Evolutionary conservation across 2,329 filamentous ascomycete species (phyloP).

Genomic region (Penicillium oxalicum): DNA sequence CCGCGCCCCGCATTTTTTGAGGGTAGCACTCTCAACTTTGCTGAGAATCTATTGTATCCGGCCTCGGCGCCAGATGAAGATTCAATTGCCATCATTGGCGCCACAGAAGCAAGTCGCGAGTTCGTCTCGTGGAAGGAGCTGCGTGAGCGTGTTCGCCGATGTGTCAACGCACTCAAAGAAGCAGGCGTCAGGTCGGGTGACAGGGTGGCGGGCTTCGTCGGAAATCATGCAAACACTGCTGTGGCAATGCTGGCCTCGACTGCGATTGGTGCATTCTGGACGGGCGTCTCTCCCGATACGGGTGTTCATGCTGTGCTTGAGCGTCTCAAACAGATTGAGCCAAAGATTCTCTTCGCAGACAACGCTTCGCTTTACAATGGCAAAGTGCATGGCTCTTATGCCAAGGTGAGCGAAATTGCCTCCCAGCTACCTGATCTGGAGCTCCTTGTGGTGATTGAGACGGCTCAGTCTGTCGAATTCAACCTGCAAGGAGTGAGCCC

Average conservation of each 20-base stretch:
- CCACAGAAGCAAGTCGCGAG: slow-evolving; percentile 66
- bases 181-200: slow-evolving; percentile 59
- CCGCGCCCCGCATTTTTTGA: slow-evolving; percentile 82
- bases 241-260: slow-evolving; percentile 82
- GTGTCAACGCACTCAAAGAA: slow-evolving; percentile 63
- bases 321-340: slow-evolving; percentile 76
- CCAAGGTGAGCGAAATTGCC: slow-evolving; percentile 74
- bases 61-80: slow-evolving; percentile 51
- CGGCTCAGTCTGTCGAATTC: slow-evolving; percentile 44
- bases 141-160: slow-evolving; percentile 68
- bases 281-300: slow-evolving; percentile 84
- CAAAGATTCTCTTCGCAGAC: slow-evolving; percentile 76
- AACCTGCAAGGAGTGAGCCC: slow-evolving; percentile 31
- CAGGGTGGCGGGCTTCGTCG: slow-evolving; percentile 67
- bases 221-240: slow-evolving; percentile 81
- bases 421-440: slow-evolving; percentile 60
- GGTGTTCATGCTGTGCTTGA: slow-evolving; percentile 88
- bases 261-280: slow-evolving; percentile 84
- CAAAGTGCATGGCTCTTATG: slow-evolving; percentile 72
- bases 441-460: slow-evolving; percentile 68
- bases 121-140: slow-evolving; percentile 72
- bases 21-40: slow-evolving; percentile 78
- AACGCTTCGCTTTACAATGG: slow-evolving; percentile 88
- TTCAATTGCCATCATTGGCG: slow-evolving; percentile 67
- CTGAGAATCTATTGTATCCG: slow-evolving; percentile 88